These are phyloP conservation scores for Bremia lactucae DNA, from an alignment of 352 stramenopile species.

Conservation along the genomic window DNA sequence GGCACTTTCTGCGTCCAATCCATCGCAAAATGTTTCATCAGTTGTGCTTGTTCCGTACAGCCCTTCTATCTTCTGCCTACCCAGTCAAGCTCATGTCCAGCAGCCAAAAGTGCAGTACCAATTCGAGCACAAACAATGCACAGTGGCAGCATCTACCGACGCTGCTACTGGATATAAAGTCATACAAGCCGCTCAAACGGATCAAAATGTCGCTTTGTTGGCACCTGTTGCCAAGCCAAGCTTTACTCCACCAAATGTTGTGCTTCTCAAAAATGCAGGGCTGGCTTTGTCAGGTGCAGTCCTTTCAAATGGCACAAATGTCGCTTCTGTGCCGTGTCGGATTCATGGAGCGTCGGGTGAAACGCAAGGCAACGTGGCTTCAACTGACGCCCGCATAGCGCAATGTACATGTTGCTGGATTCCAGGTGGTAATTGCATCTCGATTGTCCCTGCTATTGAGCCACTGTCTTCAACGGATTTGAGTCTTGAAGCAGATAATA, in stretches of 20 bases:
- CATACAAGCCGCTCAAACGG: neutral
- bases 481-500: slow-evolving; percentile 15
- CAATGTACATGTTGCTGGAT: slow-evolving; percentile 33
- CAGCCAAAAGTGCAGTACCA: slow-evolving; percentile 5
- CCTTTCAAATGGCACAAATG: slow-evolving; percentile 7
- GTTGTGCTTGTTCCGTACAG: slow-evolving; percentile 26
- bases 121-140: slow-evolving; percentile 1
- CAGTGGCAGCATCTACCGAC: slow-evolving; percentile 5
- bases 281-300: slow-evolving; percentile 2
- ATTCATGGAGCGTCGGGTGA: slow-evolving; percentile 15
- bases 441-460: slow-evolving; percentile 20
- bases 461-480: slow-evolving; percentile 1
- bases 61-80: slow-evolving; percentile 7
- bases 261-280: slow-evolving; percentile 16
- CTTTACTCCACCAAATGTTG: slow-evolving; percentile 6
- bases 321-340: slow-evolving; percentile 19
- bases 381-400: neutral
- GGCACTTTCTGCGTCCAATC: slow-evolving; percentile 1
- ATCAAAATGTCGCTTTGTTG: slow-evolving; percentile 10
- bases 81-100: slow-evolving; percentile 8
- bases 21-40: slow-evolving; percentile 17
- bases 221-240: slow-evolving; percentile 5
- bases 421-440: slow-evolving; percentile 14
- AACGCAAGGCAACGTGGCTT: neutral
- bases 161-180: neutral